Evolutionary conservation across 2,329 filamentous ascomycete genomes (phyloP).

Genomic region (Mariannaea sp.): DNA sequence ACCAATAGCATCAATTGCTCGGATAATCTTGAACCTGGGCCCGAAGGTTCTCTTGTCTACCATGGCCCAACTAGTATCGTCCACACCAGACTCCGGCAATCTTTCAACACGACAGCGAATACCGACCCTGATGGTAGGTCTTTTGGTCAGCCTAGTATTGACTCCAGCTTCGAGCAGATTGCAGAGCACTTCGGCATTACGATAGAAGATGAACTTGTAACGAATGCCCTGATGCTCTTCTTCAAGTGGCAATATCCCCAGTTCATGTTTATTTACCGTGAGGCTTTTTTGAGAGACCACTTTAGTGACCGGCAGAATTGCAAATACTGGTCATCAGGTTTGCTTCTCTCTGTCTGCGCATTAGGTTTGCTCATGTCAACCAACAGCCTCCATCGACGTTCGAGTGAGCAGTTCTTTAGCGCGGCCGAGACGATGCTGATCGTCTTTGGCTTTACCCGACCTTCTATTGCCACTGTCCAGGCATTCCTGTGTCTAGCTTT

Average conservation of each 20-base stretch:
- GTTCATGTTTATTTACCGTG: conserved; percentile 42
- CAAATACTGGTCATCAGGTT: conserved; percentile 38
- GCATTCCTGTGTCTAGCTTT: conserved; percentile 37
- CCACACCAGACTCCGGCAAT: neutral
- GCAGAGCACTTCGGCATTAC: conserved; percentile 28
- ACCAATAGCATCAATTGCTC: no score
- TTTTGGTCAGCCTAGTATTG: conserved; percentile 11
- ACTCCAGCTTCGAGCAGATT: conserved; percentile 24
- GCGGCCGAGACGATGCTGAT: conserved; percentile 38
- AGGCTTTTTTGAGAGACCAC: conserved; percentile 38
- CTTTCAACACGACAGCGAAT: neutral
- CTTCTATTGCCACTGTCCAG: conserved; percentile 34
- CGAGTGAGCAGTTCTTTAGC: conserved; percentile 27
- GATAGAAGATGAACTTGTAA: conserved; percentile 27
- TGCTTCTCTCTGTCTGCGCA: conserved; percentile 36
- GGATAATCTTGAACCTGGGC: no score
- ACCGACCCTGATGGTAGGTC: no score
- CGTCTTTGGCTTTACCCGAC: conserved; percentile 29
- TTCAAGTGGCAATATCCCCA: conserved; percentile 40
- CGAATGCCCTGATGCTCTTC: conserved; percentile 29
- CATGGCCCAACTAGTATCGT: conserved; percentile 35
- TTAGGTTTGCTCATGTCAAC: conserved; percentile 29
- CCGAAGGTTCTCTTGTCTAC: conserved; percentile 24
- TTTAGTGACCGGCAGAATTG: conserved; percentile 21
- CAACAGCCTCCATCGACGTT: conserved; percentile 9